Conservation (phyloP, 2,329 filamentous ascomycete genomes). For the Aspergillus pseudoviridinutans region DNA sequence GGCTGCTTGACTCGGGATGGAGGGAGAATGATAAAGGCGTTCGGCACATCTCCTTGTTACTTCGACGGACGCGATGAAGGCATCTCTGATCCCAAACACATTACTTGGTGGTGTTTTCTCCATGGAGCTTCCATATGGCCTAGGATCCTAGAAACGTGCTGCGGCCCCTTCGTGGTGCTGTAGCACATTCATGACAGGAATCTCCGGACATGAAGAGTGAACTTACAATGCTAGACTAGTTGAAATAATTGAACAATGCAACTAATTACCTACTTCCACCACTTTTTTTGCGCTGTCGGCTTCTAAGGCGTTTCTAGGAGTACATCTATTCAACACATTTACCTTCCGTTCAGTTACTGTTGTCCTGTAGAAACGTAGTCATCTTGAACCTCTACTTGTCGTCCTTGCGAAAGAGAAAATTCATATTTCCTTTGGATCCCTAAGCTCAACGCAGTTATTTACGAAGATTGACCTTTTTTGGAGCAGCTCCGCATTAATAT, state of each 20-base stretch:
- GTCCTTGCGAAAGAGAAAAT: not conserved
- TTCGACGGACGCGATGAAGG: constrained; percentile 89
- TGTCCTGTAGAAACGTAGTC: not conserved
- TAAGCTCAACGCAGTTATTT: not conserved
- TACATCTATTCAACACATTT: not conserved
- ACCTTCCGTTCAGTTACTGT: not conserved
- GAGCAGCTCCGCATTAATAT: constrained; percentile 19
- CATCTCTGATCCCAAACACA: constrained; percentile 74
- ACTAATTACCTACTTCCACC: not conserved
- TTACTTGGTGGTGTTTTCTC: constrained; percentile 49
- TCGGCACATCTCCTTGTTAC: constrained; percentile 99
- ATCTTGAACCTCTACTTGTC: not conserved
- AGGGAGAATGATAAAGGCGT: constrained; percentile 94
- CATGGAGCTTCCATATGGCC: not conserved
- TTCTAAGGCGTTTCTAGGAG: not conserved
- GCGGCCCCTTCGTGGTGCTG: not conserved
- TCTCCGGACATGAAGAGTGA: not conserved
- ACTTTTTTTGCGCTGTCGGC: not conserved
- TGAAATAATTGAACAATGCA: not conserved
- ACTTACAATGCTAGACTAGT: not conserved
- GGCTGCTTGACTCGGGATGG: constrained; percentile 64
- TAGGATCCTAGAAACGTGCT: constrained; percentile 12
- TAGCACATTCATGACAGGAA: constrained; percentile 11
- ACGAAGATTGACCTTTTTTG: not conserved
- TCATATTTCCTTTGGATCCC: not conserved